Percentiles rank a stretch among this genome's conserved stretches.
Evolutionary conservation across 176 grass and related monocot genomes (phyloP).

Genomic region (Urochloa ruziziensis): DNA sequence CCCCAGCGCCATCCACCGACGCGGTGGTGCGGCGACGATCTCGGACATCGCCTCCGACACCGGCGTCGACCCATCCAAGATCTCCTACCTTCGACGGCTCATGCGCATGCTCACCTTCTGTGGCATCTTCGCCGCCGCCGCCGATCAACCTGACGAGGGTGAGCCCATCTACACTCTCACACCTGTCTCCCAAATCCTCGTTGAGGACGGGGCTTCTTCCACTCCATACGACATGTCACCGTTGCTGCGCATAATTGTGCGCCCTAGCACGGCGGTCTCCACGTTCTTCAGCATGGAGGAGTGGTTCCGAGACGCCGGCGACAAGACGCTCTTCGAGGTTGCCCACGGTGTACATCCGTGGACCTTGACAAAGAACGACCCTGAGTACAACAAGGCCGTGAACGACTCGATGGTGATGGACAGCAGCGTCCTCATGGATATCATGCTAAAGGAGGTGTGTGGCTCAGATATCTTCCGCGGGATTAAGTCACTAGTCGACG

Average conservation of each 20-base stretch:
- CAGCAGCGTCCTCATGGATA: constrained; percentile 22
- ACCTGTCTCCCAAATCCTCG: not conserved
- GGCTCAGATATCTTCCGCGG: not conserved
- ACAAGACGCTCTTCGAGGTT: not conserved
- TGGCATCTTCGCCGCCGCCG: not conserved
- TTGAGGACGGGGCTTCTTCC: not conserved
- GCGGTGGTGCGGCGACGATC: not conserved
- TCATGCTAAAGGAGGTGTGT: not conserved
- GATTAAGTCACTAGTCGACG: constrained; percentile 26
- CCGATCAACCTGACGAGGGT: not conserved
- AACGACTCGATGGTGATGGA: not conserved
- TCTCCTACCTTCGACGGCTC: not conserved
- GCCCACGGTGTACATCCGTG: not conserved
- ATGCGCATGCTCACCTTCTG: not conserved
- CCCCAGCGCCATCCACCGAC: not conserved
- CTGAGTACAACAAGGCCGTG: not conserved
- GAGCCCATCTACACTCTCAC: not conserved
- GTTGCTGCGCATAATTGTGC: not conserved
- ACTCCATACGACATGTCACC: not conserved
- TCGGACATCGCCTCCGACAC: not conserved
- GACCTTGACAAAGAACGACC: not conserved
- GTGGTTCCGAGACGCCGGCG: not conserved
- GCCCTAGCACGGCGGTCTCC: not conserved
- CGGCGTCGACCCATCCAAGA: not conserved
- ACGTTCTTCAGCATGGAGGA: not conserved